These are phyloP conservation scores for Herpotrichia juniperi DNA, from an alignment of 2,329 filamentous ascomycete genomes.

Conservation along the genomic window DNA sequence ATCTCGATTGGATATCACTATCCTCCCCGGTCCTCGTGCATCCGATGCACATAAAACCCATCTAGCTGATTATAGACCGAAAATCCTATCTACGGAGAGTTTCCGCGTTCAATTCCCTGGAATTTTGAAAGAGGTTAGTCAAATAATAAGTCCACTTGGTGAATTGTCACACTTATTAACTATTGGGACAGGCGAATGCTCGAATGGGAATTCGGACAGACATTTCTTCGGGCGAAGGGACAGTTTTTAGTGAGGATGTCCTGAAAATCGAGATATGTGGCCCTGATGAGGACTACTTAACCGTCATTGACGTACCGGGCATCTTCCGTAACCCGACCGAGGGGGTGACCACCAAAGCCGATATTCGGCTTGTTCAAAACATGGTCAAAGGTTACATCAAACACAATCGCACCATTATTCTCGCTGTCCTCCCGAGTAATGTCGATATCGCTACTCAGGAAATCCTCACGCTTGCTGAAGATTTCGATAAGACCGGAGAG, in stretches of 20 bases:
- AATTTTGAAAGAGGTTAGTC: no score
- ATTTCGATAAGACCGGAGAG: conserved; percentile 36
- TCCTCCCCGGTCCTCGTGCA: conserved; percentile 9
- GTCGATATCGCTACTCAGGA: conserved; percentile 55
- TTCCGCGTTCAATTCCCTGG: no score
- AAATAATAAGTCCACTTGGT: no score
- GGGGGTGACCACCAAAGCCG: conserved; percentile 15
- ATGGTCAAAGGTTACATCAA: conserved; percentile 25
- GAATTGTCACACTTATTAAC: no score
- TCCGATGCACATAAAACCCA: no score
- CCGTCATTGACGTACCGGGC: conserved; percentile 52
- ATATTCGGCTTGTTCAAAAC: conserved; percentile 17
- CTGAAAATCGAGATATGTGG: conserved; percentile 28
- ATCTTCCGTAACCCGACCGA: conserved; percentile 37
- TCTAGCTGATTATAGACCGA: no score
- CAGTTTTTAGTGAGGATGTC: conserved; percentile 38
- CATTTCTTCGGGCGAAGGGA: neutral
- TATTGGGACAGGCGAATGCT: conserved; percentile 56
- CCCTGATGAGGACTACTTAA: conserved; percentile 40
- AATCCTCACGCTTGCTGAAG: conserved; percentile 51
- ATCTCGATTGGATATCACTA: conserved; percentile 44
- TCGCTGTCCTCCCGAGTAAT: conserved; percentile 23
- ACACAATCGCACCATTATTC: conserved; percentile 24
- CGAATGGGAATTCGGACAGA: conserved; percentile 51
- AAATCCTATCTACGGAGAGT: no score